Evolutionary conservation across 176 grass and related monocot species (phyloP).

Genomic region (Dactylis glomerata): DNA sequence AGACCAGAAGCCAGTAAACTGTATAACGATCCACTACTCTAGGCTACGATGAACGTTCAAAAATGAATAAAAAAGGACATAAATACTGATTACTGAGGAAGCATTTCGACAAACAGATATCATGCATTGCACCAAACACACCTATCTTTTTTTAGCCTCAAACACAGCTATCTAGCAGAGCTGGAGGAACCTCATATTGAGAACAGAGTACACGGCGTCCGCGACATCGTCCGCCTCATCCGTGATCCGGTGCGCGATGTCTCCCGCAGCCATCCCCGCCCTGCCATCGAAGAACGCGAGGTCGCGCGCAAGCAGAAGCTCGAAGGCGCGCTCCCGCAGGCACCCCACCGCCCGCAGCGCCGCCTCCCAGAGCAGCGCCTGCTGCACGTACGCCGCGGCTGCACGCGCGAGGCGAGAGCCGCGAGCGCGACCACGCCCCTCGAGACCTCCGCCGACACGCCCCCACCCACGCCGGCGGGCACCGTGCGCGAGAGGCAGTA

Average conservation of each 20-base stretch:
- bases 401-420: constrained; percentile 33
- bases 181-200: constrained; percentile 51
- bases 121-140: neutral
- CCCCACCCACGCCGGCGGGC: constrained; percentile 25
- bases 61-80: neutral
- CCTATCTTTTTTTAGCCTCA: no score
- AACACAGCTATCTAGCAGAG: neutral
- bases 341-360: constrained; percentile 37
- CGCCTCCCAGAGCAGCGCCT: constrained; percentile 70
- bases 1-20: neutral
- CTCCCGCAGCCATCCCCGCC: constrained; percentile 44
- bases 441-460: neutral
- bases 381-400: constrained; percentile 51
- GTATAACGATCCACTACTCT: neutral
- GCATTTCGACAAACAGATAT: constrained; percentile 34
- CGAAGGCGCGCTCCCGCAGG: constrained; percentile 59
- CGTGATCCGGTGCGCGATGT: constrained; percentile 61
- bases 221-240: constrained; percentile 69
- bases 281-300: constrained; percentile 70
- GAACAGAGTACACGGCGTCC: constrained; percentile 58
- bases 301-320: constrained; percentile 55
- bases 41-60: neutral
- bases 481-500: constrained; percentile 61
- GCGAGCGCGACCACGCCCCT: constrained; percentile 37
- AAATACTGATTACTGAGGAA: neutral